These are phyloP conservation scores for Hondaea fermentalgiana DNA, from an alignment of 108 stramenopile species.

Conservation along the genomic window DNA sequence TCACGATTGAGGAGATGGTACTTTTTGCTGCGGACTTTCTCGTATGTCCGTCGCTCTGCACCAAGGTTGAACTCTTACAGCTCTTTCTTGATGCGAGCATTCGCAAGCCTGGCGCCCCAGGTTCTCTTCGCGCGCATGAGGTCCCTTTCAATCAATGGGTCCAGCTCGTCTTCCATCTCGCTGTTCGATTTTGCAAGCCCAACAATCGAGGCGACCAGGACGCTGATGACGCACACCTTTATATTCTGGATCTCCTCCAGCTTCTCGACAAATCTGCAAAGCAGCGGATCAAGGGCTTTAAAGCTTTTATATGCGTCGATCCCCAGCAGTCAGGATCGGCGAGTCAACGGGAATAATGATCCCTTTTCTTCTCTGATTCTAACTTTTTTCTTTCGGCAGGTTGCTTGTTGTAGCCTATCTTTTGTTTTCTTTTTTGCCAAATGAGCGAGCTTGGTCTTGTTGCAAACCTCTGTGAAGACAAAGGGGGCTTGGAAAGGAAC, in stretches of 20 bases:
- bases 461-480: too few relatives aligned
- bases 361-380: too few relatives aligned
- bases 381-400: too few relatives aligned
- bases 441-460: too few relatives aligned
- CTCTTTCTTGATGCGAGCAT: neutral
- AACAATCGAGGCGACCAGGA: neutral
- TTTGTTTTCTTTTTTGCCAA: too few relatives aligned
- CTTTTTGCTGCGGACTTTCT: neutral
- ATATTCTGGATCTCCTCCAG: neutral
- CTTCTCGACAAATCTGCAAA: neutral
- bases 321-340: neutral
- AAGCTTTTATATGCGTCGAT: neutral
- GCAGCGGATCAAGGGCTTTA: neutral
- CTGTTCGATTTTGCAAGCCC: neutral
- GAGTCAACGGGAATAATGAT: too few relatives aligned
- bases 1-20: conserved; percentile 2
- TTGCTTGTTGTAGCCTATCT: too few relatives aligned
- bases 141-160: conserved; percentile 15
- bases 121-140: neutral
- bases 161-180: neutral
- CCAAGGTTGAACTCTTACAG: neutral
- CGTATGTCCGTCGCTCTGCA: neutral
- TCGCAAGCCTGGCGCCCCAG: neutral
- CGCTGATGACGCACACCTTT: neutral
- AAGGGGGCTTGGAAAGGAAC: too few relatives aligned